Evolutionary conservation across 495 filamentous ascomycete species (phyloP), one percentile per base, ranked within the genome.

Genomic region (Xylaria scruposa): DNA sequence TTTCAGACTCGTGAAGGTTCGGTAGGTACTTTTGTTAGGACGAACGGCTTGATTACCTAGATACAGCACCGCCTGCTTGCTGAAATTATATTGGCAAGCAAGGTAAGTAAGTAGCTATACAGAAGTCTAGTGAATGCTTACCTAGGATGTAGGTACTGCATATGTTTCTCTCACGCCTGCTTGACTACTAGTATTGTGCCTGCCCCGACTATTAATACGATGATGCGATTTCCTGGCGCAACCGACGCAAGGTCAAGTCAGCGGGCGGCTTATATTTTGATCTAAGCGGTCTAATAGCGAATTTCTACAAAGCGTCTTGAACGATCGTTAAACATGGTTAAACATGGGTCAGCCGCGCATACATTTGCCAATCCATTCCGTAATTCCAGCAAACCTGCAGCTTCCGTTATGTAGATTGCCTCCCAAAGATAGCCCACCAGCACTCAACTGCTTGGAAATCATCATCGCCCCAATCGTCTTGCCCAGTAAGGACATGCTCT

Each of bases 401-500:
- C 29, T 26, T 19, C 19, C 38, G 0, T 46, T 36, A 66, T 7
- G 10, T 9, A 21, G 40, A n/a, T 24, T 42, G 46, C 33, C 81
- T 75, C 53, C 73, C 77, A 69, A 85, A 85, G 13, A 87, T 71
- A 1, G 81, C 85, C 79, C 79, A 84, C 85, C 84, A 85, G 46
- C 85, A 86, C 33, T 83, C 80, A 9, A 85, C 78, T 3, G 62
- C 58, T 17, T 70, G 65, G 15, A 68, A 66, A 12, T 78, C 82
- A 12, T 81, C 82, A 15, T 80, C 79, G 7, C 78, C 83, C 84
- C 83, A 87, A 46, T 86, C 83, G 59, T 87, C 85, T 67, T 85
- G 76, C 12, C 83, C 84, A 0, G 76, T 68, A 12, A 85, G 74
- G 2, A 74, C 63, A 47, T 73, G 77, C 60, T 85, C 81, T 19